Evolutionary conservation across 1,284 basidiomycete species (phyloP).

Genomic region (Fereydounia khargensis): DNA sequence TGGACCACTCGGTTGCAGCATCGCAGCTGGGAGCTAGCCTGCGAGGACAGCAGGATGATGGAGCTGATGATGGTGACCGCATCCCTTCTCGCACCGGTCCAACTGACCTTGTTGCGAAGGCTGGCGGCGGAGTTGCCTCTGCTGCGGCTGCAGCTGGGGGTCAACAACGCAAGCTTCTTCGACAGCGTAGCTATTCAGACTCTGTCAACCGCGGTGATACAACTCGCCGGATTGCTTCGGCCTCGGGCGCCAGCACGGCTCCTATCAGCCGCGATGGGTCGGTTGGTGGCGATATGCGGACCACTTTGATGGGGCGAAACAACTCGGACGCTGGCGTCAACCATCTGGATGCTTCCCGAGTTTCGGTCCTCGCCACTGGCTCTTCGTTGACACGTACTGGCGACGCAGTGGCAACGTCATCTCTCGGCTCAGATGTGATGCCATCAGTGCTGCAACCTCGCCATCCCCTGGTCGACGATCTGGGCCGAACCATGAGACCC

Average conservation of each 20-base stretch:
- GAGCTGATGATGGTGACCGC: conserved; percentile 2
- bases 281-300: background rate
- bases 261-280: conserved; percentile 17
- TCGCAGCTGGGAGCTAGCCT: conserved; percentile 29
- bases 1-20: conserved; percentile 24
- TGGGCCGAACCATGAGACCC: background rate
- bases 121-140: conserved; percentile 1
- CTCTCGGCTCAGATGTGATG: conserved; percentile 2
- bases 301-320: background rate
- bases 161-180: conserved; percentile 4
- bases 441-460: conserved; percentile 17
- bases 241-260: conserved; percentile 7
- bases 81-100: conserved; percentile 4
- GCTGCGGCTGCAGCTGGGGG: background rate
- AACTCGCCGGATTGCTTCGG: conserved; percentile 7
- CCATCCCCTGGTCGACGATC: background rate
- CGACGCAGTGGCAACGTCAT: background rate
- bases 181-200: conserved; percentile 36
- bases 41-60: conserved; percentile 22
- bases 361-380: conserved; percentile 1
- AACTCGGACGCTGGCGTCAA: background rate
- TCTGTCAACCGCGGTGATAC: conserved; percentile 10
- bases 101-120: background rate
- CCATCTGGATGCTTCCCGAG: background rate
- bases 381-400: background rate